Evolutionary conservation across 495 filamentous ascomycete species (phyloP).

Genomic region (Gamarada debralockiae): DNA sequence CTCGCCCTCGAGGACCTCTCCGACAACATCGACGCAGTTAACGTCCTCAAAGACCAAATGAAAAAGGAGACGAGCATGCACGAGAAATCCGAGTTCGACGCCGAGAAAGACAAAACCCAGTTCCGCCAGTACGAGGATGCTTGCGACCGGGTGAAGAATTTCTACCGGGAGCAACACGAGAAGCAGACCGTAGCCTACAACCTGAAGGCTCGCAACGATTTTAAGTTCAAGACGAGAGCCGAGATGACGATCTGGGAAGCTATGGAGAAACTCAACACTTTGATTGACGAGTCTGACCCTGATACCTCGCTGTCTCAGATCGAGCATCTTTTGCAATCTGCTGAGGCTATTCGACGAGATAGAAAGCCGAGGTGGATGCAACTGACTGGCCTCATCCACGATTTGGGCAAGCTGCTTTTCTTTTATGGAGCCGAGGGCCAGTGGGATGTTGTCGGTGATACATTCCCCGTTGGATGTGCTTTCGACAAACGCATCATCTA

Average conservation of each 20-base stretch:
- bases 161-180: slow-evolving; percentile 79
- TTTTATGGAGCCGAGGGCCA: slow-evolving; percentile 80
- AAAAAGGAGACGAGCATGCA: slow-evolving; percentile 53
- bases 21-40: slow-evolving; percentile 77
- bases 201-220: slow-evolving; percentile 65
- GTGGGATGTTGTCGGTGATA: slow-evolving; percentile 92
- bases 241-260: slow-evolving; percentile 86
- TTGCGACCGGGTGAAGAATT: slow-evolving; percentile 74
- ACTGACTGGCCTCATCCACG: slow-evolving; percentile 82
- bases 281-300: slow-evolving; percentile 86
- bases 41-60: slow-evolving; percentile 61
- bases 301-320: slow-evolving; percentile 85
- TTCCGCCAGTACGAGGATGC: slow-evolving; percentile 79
- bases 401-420: slow-evolving; percentile 83
- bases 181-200: slow-evolving; percentile 87
- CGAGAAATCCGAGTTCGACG: slow-evolving; percentile 63
- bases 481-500: slow-evolving; percentile 79
- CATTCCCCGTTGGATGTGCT: slow-evolving; percentile 83
- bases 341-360: slow-evolving; percentile 82
- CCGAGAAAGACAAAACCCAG: slow-evolving; percentile 72
- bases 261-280: slow-evolving; percentile 82
- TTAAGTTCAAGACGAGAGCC: slow-evolving; percentile 62
- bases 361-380: slow-evolving; percentile 95
- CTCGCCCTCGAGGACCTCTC: slow-evolving; percentile 75
- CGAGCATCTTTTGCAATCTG: slow-evolving; percentile 80